Conservation (phyloP, 805 yeast genomes). For the Metschnikowia orientalis region DNA sequence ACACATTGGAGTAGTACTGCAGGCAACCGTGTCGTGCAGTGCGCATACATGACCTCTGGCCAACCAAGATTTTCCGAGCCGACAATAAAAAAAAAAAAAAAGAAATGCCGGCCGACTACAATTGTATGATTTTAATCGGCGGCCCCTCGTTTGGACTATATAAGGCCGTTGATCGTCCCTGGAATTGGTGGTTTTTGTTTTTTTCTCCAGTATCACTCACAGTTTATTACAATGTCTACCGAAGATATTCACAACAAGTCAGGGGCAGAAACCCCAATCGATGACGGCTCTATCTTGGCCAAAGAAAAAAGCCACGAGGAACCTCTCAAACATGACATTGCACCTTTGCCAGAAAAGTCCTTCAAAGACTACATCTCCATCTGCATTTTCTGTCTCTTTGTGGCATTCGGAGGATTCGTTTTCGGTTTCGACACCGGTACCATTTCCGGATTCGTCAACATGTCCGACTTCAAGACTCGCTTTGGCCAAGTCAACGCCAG, state of each 20-base stretch:
- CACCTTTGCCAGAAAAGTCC: conserved; percentile 28
- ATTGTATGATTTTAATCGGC: conserved; percentile 1
- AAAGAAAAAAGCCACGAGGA: conserved; percentile 16
- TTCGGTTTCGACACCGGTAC: conserved; percentile 80
- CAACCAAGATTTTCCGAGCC: conserved; percentile 11
- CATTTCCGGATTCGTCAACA: conserved; percentile 64
- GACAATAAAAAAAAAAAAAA: conserved; percentile 5
- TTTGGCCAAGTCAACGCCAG: conserved; percentile 44
- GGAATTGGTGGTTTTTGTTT: conserved; percentile 1
- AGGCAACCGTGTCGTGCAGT: conserved; percentile 5
- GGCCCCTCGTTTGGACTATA: conserved; percentile 2
- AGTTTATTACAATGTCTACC: conserved; percentile 18
- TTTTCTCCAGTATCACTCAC: conserved; percentile 4
- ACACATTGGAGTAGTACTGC: conserved; percentile 6
- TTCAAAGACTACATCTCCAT: conserved; percentile 39
- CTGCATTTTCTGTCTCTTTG: conserved; percentile 44
- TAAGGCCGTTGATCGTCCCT: conserved; percentile 7
- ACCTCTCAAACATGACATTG: conserved; percentile 8
- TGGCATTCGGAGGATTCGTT: conserved; percentile 73
- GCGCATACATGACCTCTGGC: conserved; percentile 9
- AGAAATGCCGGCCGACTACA: conserved; percentile 2
- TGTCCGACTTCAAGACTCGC: conserved; percentile 49
- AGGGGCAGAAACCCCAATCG: conserved; percentile 33
- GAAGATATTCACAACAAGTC: conserved; percentile 20
- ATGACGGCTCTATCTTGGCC: conserved; percentile 21